These are phyloP conservation scores for Dioscorea dumetorum DNA, from an alignment of 106 monocot species.

Conservation along the genomic window DNA sequence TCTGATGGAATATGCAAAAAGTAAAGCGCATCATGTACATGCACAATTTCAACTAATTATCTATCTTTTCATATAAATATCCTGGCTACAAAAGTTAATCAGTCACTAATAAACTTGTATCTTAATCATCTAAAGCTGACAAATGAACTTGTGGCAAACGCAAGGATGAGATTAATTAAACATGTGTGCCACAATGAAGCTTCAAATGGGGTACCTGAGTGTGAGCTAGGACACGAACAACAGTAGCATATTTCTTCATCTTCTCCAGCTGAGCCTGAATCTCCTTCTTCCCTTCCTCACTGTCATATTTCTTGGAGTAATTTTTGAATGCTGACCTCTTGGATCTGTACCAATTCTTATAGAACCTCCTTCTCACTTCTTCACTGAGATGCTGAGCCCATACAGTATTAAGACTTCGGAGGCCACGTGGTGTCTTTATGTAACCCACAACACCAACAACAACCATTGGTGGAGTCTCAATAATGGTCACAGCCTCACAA, in stretches of 20 bases:
- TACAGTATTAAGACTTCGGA: slow-evolving; percentile 59
- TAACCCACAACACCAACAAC: slow-evolving; percentile 82
- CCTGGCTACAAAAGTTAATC: too few relatives aligned
- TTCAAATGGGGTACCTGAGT: slow-evolving; percentile 50
- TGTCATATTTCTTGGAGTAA: slow-evolving; percentile 76
- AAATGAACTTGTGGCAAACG: too few relatives aligned
- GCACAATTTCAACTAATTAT: too few relatives aligned
- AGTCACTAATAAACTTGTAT: too few relatives aligned
- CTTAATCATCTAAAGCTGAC: not conserved
- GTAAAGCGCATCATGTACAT: too few relatives aligned
- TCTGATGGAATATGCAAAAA: not conserved
- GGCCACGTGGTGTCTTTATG: slow-evolving; percentile 85
- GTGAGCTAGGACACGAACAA: slow-evolving; percentile 79
- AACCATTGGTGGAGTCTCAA: slow-evolving; percentile 85
- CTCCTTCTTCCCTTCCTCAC: slow-evolving; percentile 73
- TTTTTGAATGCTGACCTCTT: slow-evolving; percentile 90
- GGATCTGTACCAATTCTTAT: slow-evolving; percentile 82
- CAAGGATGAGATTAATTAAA: too few relatives aligned
- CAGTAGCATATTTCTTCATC: slow-evolving; percentile 84
- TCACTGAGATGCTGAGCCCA: slow-evolving; percentile 96
- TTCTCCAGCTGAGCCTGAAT: slow-evolving; percentile 68
- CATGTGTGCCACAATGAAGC: not conserved
- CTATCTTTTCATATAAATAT: too few relatives aligned
- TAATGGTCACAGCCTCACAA: slow-evolving; percentile 80
- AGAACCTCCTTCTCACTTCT: slow-evolving; percentile 80